Percentiles rank a stretch among this genome's conserved stretches.
These are phyloP conservation scores for Urochloa ruziziensis DNA, from an alignment of 176 grass and related monocot genomes.

Conservation along the genomic window DNA sequence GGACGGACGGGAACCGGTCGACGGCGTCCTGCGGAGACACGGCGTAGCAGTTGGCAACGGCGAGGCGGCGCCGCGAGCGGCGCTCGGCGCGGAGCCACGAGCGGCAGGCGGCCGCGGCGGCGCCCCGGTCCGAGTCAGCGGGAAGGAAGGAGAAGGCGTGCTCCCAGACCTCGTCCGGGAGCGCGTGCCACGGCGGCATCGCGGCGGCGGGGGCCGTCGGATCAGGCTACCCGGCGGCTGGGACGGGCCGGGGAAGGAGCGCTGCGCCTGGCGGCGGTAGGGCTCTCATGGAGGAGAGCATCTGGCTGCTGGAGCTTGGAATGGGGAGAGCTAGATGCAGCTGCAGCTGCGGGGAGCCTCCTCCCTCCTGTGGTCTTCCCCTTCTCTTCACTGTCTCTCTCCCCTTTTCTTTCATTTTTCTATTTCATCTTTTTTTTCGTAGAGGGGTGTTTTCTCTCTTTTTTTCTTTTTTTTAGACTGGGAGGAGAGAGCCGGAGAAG, in stretches of 20 bases:
- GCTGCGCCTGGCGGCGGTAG: slow-evolving; percentile 19
- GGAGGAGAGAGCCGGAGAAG: too few relatives aligned
- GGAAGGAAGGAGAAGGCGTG: slow-evolving; percentile 70
- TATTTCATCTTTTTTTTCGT: too few relatives aligned
- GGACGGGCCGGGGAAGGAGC: background rate
- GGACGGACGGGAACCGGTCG: slow-evolving; percentile 51
- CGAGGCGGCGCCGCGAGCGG: slow-evolving; percentile 46
- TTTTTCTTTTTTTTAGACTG: too few relatives aligned
- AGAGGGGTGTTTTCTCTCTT: too few relatives aligned
- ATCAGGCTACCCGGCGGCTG: slow-evolving; percentile 32
- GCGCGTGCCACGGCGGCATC: slow-evolving; percentile 41
- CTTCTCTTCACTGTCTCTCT: background rate
- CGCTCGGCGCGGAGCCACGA: slow-evolving; percentile 58
- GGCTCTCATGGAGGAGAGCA: slow-evolving; percentile 23
- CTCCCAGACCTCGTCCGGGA: slow-evolving; percentile 75
- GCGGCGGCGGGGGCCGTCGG: slow-evolving; percentile 31
- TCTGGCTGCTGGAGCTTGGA: slow-evolving; percentile 5
- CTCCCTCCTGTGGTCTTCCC: background rate
- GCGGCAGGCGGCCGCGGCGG: slow-evolving; percentile 31
- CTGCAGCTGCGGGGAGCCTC: background rate
- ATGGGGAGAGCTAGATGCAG: slow-evolving; percentile 7
- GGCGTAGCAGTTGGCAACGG: slow-evolving; percentile 75
- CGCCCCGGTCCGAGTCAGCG: slow-evolving; percentile 50
- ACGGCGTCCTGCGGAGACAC: slow-evolving; percentile 43
- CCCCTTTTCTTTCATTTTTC: too few relatives aligned